Evolutionary conservation across 208 protist species (phyloP).

Genomic region (Trypanosoma boissoni): DNA sequence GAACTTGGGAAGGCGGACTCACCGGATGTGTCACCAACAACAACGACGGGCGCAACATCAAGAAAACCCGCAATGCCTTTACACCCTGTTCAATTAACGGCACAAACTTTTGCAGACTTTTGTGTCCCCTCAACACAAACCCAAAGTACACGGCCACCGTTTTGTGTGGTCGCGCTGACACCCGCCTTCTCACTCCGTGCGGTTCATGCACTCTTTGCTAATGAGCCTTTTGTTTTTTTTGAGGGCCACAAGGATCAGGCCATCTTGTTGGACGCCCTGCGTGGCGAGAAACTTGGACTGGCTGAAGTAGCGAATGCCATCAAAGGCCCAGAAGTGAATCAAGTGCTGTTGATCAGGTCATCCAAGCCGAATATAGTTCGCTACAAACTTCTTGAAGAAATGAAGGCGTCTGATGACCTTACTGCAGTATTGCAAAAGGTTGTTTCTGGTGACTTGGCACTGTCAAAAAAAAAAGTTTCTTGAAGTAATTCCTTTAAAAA

Average conservation of each 20-base stretch:
- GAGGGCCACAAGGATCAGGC: constrained; percentile 29
- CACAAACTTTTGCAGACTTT: constrained; percentile 31
- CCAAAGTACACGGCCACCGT: constrained; percentile 15
- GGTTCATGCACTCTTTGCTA: constrained; percentile 34
- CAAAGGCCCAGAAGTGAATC: background rate
- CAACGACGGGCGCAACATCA: background rate
- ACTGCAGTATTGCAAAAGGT: constrained; percentile 17
- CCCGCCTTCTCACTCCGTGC: constrained; percentile 26
- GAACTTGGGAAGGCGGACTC: background rate
- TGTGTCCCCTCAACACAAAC: constrained; percentile 41
- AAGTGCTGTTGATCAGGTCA: constrained; percentile 18
- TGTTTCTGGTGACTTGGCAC: constrained; percentile 9
- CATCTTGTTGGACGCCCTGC: constrained; percentile 10
- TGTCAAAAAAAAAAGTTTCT: constrained; percentile 6
- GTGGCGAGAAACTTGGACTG: constrained; percentile 6
- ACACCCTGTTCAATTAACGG: constrained; percentile 12
- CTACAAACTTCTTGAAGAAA: constrained; percentile 20
- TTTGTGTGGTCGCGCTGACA: constrained; percentile 50
- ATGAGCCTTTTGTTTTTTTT: constrained; percentile 75
- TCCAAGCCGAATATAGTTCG: constrained; percentile 18
- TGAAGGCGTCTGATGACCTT: constrained; percentile 8
- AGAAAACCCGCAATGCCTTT: constrained; percentile 12
- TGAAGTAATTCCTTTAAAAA: background rate
- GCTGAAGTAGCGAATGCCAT: constrained; percentile 4
- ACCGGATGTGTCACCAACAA: background rate